Base-by-base conservation (phyloP, 345 rosid genomes). In the Populus euphratica region DNA sequence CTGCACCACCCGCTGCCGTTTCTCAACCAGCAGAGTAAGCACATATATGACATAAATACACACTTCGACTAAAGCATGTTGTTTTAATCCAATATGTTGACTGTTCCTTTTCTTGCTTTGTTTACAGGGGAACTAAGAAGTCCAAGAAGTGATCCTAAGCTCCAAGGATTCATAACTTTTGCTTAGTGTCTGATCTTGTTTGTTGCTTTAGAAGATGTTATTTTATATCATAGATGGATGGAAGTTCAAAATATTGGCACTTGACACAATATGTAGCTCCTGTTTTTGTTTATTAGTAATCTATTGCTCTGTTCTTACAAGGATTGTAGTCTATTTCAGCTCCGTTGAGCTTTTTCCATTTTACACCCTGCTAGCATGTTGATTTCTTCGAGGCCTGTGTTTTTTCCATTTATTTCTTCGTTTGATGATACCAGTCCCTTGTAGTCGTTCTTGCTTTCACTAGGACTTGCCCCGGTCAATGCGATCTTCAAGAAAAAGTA, bases 1-100 rank as follows among this genome's bases (percentile, higher is more conserved):
- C 71, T 69, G 75, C 78, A 14, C 70, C 78, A 35, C 69, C 82
- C 25, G 77, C 77, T 17, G 68, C 73, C 5, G 70, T 73, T 18
- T 27, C 78, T 49, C 78, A 74, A 74, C 52, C 78, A 39, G 43
- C 68, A 8, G 74, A 79, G 82, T 79, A 47, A 74, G 82, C 31
- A 43, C 20, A 38, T 36, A 2, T n/a, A 23, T 36, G 13, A 67
- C 10, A 47, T 7, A 7, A 59, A 63, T 73, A 18, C 25, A 33
- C 11, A 18, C 25, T 16, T 21, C 2, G 8, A 11, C 9, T 2
- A 16, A 23, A 4, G 2, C 2, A 33, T 31, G 12, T 3, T 31
- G 5, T 44, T 49, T 5, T 5, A 14, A 36, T 68, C 20, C 29
- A 59, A n/a, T 33, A 20, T 35, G 8, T 52, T 6, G 11, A 0